Base-by-base conservation (phyloP, 208 protist genomes). In the Trypanosoma mega region DNA sequence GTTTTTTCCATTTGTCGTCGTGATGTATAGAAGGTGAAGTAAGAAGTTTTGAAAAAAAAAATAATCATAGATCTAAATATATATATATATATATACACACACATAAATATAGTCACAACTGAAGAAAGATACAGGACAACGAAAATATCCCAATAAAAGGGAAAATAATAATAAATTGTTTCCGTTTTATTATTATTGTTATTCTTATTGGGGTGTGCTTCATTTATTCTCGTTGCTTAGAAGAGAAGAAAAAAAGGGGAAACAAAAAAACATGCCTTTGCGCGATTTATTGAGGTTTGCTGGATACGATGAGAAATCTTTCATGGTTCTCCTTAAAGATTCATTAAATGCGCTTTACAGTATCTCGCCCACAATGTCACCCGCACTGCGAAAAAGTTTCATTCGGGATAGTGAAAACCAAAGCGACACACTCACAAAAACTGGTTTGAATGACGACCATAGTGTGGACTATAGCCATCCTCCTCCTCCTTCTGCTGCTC, bases 311-410 rank as follows among this genome's bases (percentile, higher is more conserved):
- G 6, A 24, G 16, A 31, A 55, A 14, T 37, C 2, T 18, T 6
- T 3, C 14, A 41, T 31, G 20, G 55, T 71, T 50, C 37, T 64
- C 23, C 43, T 71, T n/a, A 71, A 71, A 20, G 47, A 39, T 47
- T 6, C 48, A 9, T 56, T 51, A 8, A 48, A 36, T 2, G 29
- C n/a, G 12, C 2, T 56, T 9, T 58, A 55, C 46, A 26, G 1
- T 37, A 24, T 70, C 12, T 27, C 36, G 39, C 61, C 20, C 24
- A 33, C 27, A 18, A 21, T 24, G 21, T 7, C 9, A 21, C 18
- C 6, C 14, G 11, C 21, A 53, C 14, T 33, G 48, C n/a, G 11
- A 3, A 27, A n/a, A n/a, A n/a, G n/a, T n/a, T n/a, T n/a, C n/a
- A n/a, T n/a, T n/a, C n/a, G n/a, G n/a, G n/a, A n/a, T n/a, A n/a